These are phyloP conservation scores for Staphylotrichum tortipilum DNA, from an alignment of 495 filamentous ascomycete genomes.

Conservation along the genomic window DNA sequence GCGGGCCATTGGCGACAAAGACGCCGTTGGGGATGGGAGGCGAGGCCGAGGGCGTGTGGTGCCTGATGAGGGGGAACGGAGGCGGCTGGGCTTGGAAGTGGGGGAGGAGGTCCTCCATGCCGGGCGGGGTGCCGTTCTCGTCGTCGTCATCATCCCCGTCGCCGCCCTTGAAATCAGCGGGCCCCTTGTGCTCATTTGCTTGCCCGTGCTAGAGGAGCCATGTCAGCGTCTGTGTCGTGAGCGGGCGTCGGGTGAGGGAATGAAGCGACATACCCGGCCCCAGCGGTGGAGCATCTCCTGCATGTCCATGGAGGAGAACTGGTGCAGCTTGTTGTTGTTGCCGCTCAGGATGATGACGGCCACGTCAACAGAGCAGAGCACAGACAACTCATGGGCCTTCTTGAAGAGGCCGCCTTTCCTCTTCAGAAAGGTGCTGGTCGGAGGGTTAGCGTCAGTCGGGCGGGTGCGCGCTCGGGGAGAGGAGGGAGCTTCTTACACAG, in stretches of 20 bases:
- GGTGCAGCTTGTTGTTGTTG: slow-evolving; percentile 95
- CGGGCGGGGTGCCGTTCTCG: slow-evolving; percentile 63
- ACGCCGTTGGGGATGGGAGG: slow-evolving; percentile 81
- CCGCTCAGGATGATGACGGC: slow-evolving; percentile 91
- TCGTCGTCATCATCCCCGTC: slow-evolving; percentile 81
- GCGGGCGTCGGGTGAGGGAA: neutral
- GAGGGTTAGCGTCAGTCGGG: slow-evolving; percentile 29
- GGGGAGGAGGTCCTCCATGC: slow-evolving; percentile 54
- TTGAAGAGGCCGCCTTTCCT: slow-evolving; percentile 98
- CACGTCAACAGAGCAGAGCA: slow-evolving; percentile 95
- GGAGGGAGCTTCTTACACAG: slow-evolving; percentile 63
- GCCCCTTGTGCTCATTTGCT: slow-evolving; percentile 93
- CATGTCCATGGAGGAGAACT: slow-evolving; percentile 93
- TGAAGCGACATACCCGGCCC: slow-evolving; percentile 63
- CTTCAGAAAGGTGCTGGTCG: slow-evolving; percentile 83
- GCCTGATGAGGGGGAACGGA: slow-evolving; percentile 65
- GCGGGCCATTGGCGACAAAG: slow-evolving; percentile 45
- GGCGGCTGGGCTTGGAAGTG: slow-evolving; percentile 70
- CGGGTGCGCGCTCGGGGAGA: neutral
- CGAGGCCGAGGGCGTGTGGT: slow-evolving; percentile 75
- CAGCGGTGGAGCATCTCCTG: slow-evolving; percentile 78
- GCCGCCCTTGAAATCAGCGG: slow-evolving; percentile 81
- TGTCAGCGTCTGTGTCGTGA: slow-evolving; percentile 27
- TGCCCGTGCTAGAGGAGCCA: slow-evolving; percentile 61
- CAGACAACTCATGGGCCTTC: slow-evolving; percentile 97